Evolutionary conservation across 1,139 yeast genomes (phyloP), one percentile per base, ranked within the genome.

Genomic region (Diutina ranongensis): DNA sequence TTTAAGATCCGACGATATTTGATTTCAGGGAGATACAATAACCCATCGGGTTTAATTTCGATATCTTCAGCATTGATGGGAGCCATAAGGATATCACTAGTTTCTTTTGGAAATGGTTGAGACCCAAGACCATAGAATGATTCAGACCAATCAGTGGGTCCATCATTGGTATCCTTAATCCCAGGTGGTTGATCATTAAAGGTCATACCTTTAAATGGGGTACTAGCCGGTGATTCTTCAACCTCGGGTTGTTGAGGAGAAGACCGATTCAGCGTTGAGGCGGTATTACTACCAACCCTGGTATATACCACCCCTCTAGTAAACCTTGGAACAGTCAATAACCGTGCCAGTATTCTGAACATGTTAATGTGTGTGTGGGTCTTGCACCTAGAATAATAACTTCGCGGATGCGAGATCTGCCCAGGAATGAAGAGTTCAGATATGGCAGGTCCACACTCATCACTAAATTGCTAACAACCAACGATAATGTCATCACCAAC

Each of bases 11-110:
- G 74, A 51, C 98, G 76, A 60, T 92, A 92, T 59, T 89, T 88
- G 62, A 92, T 92, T 62, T 92, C 98, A 0, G 98, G 98, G 45
- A 92, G 67, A 56, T 87, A 92, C 13, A 92, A 63, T 46, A 92
- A 68, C 16, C 98, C 97, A 60, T 92, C 98, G 0, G 98, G 97
- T 51, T 92, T 92, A 52, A 92, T 83, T 60, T 92, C 98, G 46
- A 92, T 80, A 54, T 92, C 97, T 28, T 71, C 73, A 4, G 76
- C 71, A 1, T 71, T 72, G 19, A 92, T 58, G 0, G 82, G 77
- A 2, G 82, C 76, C 45, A 79, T 60, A 16, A 92, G 65, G 8
- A 77, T 68, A 27, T 76, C 75, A 46, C 78, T 80, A 0, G 80
- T 71, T 45, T 78, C 78, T 15, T 65, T 67, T 3, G 81, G 63